Conservation (phyloP, 2,329 filamentous ascomycete genomes). For the Davidsoniella eucalypti region DNA sequence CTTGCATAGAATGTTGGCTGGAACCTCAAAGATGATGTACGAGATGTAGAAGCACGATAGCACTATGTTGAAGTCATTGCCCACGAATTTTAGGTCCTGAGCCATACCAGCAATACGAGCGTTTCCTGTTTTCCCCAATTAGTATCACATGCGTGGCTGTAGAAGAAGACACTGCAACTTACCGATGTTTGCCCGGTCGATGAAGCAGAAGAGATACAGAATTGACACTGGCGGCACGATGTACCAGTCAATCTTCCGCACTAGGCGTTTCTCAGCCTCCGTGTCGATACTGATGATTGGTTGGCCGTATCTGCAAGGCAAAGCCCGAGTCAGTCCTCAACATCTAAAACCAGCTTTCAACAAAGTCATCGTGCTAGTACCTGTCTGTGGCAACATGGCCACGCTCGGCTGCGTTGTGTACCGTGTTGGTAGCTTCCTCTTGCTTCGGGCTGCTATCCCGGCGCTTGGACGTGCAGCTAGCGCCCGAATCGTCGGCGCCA, state of each 20-base stretch:
- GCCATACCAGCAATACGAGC: slow-evolving; percentile 49
- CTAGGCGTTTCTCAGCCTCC: slow-evolving; percentile 38
- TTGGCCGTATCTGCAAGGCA: slow-evolving; percentile 4
- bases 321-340: too few relatives aligned
- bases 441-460: not conserved
- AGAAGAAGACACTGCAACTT: slow-evolving; percentile 14
- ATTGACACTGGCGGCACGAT: slow-evolving; percentile 49
- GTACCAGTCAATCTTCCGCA: slow-evolving; percentile 47
- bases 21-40: slow-evolving; percentile 59
- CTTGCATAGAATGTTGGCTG: slow-evolving; percentile 52
- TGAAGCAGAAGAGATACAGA: slow-evolving; percentile 58
- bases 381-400: slow-evolving; percentile 32
- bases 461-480: not conserved
- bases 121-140: slow-evolving; percentile 33
- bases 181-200: slow-evolving; percentile 61
- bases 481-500: not conserved
- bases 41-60: slow-evolving; percentile 55
- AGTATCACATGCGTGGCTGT: not conserved
- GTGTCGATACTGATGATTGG: not conserved
- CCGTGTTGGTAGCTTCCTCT: not conserved
- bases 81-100: slow-evolving; percentile 38
- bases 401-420: slow-evolving; percentile 22
- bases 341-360: slow-evolving; percentile 13
- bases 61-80: slow-evolving; percentile 53
- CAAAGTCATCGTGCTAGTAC: slow-evolving; percentile 6